Conservation (phyloP, 805 yeast species). For the Pichia kluyveri region DNA sequence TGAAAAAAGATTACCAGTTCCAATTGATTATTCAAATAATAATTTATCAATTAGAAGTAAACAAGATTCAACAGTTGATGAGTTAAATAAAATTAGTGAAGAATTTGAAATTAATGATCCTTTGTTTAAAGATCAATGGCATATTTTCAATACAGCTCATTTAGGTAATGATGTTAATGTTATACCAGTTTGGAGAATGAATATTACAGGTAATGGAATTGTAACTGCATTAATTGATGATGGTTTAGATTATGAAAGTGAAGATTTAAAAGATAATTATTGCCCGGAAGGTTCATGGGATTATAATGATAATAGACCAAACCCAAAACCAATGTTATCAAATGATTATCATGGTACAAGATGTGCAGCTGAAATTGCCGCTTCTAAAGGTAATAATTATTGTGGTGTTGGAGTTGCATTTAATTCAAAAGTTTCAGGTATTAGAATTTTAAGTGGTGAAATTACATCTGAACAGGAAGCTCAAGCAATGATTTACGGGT, state of each 20-base stretch:
- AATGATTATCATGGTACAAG: slow-evolving; percentile 95
- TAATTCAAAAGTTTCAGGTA: slow-evolving; percentile 77
- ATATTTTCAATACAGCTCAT: slow-evolving; percentile 60
- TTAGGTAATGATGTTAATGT: slow-evolving; percentile 87
- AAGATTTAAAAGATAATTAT: slow-evolving; percentile 64
- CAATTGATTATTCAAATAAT: slow-evolving; percentile 10
- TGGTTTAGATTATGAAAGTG: slow-evolving; percentile 77
- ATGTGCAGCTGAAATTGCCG: slow-evolving; percentile 97
- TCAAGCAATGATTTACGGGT: slow-evolving; percentile 68
- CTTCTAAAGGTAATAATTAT: slow-evolving; percentile 65
- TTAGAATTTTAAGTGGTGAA: slow-evolving; percentile 76
- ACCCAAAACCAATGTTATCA: slow-evolving; percentile 70
- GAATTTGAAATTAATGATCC: slow-evolving; percentile 72
- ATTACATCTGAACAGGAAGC: slow-evolving; percentile 88
- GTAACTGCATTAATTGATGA: slow-evolving; percentile 91
- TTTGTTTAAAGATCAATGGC: slow-evolving; percentile 82
- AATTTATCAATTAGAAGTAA: slow-evolving; percentile 13
- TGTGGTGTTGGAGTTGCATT: slow-evolving; percentile 99
- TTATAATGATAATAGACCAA: slow-evolving; percentile 63
- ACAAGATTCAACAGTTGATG: slow-evolving; percentile 43
- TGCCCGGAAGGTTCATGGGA: slow-evolving; percentile 85
- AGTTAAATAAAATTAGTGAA: slow-evolving; percentile 37
- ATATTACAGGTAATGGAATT: slow-evolving; percentile 72
- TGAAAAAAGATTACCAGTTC: slow-evolving; percentile 51
- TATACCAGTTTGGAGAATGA: slow-evolving; percentile 73